Percentiles rank a stretch among this genome's conserved stretches.
Conservation (phyloP, 148 eudicot species). For the Talinum fruticosum region DNA sequence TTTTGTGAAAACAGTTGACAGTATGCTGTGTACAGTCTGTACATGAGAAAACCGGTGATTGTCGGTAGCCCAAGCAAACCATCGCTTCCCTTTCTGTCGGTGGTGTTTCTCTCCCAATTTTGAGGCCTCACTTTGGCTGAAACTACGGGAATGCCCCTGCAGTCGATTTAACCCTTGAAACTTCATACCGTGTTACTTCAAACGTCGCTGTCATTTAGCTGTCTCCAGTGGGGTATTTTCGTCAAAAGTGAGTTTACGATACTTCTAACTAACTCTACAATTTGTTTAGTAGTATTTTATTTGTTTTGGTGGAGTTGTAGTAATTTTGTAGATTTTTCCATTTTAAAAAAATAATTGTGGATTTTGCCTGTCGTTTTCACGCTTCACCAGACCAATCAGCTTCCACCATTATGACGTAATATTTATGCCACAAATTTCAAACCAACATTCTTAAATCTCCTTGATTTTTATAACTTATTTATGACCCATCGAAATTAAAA, state of each 20-base stretch:
- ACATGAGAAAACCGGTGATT: conserved; percentile 1
- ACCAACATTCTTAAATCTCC: neutral
- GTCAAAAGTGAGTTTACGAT: conserved; percentile 11
- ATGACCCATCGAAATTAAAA: no score
- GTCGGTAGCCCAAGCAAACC: conserved; percentile 18
- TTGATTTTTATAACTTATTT: no score
- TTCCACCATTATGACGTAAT: no score
- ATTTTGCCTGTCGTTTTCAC: neutral
- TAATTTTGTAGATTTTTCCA: no score
- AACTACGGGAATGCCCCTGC: conserved; percentile 13
- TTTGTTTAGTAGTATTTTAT: no score
- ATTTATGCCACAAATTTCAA: neutral
- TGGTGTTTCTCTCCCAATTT: neutral
- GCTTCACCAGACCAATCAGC: neutral
- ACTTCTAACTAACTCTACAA: neutral
- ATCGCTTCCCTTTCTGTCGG: conserved; percentile 21
- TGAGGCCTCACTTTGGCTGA: neutral
- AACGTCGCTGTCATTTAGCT: conserved; percentile 15
- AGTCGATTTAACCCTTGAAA: no score
- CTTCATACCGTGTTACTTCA: neutral
- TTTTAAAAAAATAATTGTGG: neutral
- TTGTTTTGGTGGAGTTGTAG: no score
- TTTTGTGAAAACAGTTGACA: neutral
- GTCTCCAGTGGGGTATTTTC: conserved; percentile 2
- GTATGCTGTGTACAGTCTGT: conserved; percentile 16